Evolutionary conservation across 2,329 filamentous ascomycete species (phyloP).

Genomic region (Cladosporium phlei): DNA sequence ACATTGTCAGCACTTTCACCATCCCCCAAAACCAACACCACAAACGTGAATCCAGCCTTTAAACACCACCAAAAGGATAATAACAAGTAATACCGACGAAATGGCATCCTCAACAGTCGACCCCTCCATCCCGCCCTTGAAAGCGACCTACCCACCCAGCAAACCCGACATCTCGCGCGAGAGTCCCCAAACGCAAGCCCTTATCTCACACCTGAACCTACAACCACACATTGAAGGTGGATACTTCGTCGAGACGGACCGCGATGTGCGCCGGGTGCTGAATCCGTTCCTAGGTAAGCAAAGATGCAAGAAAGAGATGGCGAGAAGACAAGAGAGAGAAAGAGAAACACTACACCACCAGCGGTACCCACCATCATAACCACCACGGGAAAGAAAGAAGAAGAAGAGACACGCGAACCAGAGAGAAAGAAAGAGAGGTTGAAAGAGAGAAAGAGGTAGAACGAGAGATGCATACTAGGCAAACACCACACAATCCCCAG

Average conservation of each 20-base stretch:
- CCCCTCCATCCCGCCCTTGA: conserved; percentile 22
- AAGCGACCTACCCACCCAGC: conserved; percentile 21
- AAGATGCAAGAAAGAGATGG: no score
- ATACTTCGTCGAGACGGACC: conserved; percentile 60
- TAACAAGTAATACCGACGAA: background rate
- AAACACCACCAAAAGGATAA: no score
- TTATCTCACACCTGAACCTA: conserved; percentile 46
- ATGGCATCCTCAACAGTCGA: conserved; percentile 21
- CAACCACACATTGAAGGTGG: conserved; percentile 59
- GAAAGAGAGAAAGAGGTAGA: no score
- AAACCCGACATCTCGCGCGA: conserved; percentile 10
- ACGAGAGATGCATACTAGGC: no score
- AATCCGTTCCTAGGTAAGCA: conserved; percentile 49
- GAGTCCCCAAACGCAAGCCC: conserved; percentile 26
- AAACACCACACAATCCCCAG: no score
- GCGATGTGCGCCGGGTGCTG: conserved; percentile 47
- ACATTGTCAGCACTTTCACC: no score
- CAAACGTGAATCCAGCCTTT: background rate
- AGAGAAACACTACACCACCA: conserved; percentile 27
- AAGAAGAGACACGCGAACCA: no score
- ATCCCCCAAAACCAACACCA: background rate
- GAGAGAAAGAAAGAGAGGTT: no score
- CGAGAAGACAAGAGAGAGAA: no score
- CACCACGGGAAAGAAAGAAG: no score
- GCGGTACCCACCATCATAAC: conserved; percentile 17